Percentiles rank a stretch among this genome's conserved stretches.
Conservation (phyloP, 176 grass and related monocot genomes). For the Ensete glaucum region DNA sequence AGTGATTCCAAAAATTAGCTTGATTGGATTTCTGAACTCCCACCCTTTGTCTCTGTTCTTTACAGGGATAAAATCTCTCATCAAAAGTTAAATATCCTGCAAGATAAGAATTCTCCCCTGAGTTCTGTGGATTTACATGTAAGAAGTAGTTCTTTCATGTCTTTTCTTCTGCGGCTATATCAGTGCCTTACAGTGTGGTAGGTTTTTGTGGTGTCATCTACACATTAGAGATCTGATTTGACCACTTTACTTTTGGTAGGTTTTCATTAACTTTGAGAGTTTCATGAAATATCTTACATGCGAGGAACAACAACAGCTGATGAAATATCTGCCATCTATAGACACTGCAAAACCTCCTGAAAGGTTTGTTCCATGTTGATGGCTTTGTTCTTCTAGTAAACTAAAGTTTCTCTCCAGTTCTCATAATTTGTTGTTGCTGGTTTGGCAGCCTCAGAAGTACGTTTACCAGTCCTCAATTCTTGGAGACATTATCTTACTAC, state of each 20-base stretch:
- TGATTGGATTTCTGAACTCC: background rate
- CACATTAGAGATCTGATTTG: conserved; percentile 4
- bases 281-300: conserved; percentile 46
- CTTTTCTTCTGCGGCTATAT: background rate
- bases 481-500: conserved; percentile 27
- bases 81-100: conserved; percentile 31
- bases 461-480: conserved; percentile 31
- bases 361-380: conserved; percentile 29
- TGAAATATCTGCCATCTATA: conserved; percentile 53
- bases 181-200: background rate
- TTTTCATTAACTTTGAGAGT: conserved; percentile 42
- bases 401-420: background rate
- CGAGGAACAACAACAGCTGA: conserved; percentile 47
- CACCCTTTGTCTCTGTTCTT: conserved; percentile 7
- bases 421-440: background rate
- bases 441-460: conserved; percentile 32
- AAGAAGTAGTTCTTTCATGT: conserved; percentile 2
- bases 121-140: conserved; percentile 43
- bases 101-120: conserved; percentile 39
- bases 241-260: conserved; percentile 35
- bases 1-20: background rate
- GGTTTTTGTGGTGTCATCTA: background rate
- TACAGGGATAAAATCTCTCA: conserved; percentile 36
- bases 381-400: background rate
- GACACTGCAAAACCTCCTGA: conserved; percentile 32